Evolutionary conservation across 1,139 yeast species (phyloP), one percentile per base, ranked within the genome.

Genomic region (Taphrina betulina): DNA sequence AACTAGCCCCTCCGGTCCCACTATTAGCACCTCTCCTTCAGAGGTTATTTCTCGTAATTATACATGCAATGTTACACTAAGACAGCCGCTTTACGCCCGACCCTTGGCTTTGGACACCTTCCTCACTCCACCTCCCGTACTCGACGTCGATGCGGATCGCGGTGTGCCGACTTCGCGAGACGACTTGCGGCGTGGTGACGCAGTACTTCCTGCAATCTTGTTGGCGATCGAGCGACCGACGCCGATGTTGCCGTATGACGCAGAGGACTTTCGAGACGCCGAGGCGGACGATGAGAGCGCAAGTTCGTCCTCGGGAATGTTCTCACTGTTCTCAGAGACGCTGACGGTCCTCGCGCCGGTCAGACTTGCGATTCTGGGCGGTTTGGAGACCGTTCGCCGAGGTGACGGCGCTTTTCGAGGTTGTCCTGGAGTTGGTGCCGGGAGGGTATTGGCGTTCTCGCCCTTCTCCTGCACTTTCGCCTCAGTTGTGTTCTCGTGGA

Each of bases 371-470:
- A 50, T 50, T 14, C 54, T 45, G 5, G 54, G 54, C 1, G 54
- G 54, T 26, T 50, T 50, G 19, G 54, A 50, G 26, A 50, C 54
- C n/a, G 24, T 29, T 8, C 54, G 45, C 24, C 19, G 17, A 2
- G 43, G 37, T 12, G 48, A 43, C n/a, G 54, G 54, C 20, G 54
- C 54, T 41, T 92, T 92, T 67, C 98, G 79, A 31, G 98, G 98
- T 71, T 92, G 98, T 1, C 98, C 98, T 0, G 98, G 97, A 1
- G 96, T 87, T 51, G 88, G 88, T 62, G 79, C 80, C 2, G 97
- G 98, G 23, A 92, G 89, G 63, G 79, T 85, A 36, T 81, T 79
- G 60, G 82, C 58, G 17, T 34, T 37, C 17, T 57, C 57, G 5
- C 54, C 54, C 34, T 50, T 50, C 10, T 50, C 54, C 20, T 38